Evolutionary conservation across 78 protist genomes (phyloP).

Genomic region (Paratrimastix pyriformis): DNA sequence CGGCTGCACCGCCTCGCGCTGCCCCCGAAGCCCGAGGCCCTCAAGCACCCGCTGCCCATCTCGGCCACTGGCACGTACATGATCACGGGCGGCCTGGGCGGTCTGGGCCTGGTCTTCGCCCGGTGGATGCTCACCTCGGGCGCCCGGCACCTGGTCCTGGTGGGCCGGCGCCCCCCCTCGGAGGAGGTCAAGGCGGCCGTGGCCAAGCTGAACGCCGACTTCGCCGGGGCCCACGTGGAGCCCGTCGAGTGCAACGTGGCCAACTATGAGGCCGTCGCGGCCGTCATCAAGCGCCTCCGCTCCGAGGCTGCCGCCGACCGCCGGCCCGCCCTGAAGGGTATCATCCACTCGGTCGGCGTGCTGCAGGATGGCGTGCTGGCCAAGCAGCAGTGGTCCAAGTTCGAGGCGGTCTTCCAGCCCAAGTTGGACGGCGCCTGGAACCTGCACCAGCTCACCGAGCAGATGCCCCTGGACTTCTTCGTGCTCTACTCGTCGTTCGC

Average conservation of each 20-base stretch:
- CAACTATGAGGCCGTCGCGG: not conserved
- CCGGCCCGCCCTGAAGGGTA: no score
- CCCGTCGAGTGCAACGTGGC: not conserved
- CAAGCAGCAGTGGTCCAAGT: not conserved
- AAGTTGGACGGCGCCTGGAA: not conserved
- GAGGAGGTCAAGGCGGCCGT: no score
- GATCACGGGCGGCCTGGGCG: not conserved
- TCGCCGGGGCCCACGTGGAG: no score
- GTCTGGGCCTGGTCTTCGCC: not conserved
- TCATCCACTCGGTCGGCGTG: constrained; percentile 24
- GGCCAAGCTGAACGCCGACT: no score
- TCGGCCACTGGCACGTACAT: not conserved
- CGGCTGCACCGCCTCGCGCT: no score
- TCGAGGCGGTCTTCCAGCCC: not conserved
- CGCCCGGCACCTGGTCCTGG: constrained; percentile 10
- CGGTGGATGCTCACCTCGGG: not conserved
- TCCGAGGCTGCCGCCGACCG: no score
- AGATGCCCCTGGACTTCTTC: not conserved
- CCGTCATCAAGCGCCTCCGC: no score
- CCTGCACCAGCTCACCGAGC: no score
- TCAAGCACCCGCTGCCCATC: no score
- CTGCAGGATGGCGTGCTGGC: constrained; percentile 8
- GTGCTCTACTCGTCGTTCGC: no score
- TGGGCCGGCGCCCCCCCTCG: no score
- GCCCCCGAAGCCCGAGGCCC: no score